Percentiles rank a stretch among this genome's conserved stretches.
Conservation (phyloP, 2,329 filamentous ascomycete genomes). For the Herpotrichia juniperi region DNA sequence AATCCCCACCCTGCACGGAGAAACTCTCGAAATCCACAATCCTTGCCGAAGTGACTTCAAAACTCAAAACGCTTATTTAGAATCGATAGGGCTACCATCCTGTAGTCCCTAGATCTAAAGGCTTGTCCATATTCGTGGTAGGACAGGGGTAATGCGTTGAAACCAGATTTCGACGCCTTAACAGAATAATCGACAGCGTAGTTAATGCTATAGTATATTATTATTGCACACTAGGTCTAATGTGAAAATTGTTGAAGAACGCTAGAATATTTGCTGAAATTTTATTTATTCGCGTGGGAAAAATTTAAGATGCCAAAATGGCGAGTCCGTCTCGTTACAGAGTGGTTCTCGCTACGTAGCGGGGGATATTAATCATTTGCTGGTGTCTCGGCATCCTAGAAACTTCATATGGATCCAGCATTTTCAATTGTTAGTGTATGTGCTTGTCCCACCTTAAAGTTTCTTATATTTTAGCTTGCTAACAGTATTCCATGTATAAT, state of each 20-base stretch:
- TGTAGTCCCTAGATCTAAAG: background rate
- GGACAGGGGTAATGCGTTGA: background rate
- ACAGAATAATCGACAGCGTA: background rate
- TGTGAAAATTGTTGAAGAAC: too few relatives aligned
- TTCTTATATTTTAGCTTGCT: too few relatives aligned
- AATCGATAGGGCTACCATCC: background rate
- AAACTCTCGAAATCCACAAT: too few relatives aligned
- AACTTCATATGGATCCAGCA: too few relatives aligned
- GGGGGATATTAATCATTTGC: background rate
- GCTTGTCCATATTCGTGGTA: background rate
- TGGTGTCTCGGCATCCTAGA: too few relatives aligned
- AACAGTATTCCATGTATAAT: too few relatives aligned
- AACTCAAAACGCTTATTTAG: too few relatives aligned
- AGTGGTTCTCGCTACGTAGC: constrained; percentile 3
- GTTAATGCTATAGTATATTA: background rate
- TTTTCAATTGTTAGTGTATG: too few relatives aligned
- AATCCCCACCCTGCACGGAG: too few relatives aligned
- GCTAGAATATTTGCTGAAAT: background rate
- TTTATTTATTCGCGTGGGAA: background rate
- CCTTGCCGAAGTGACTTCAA: too few relatives aligned
- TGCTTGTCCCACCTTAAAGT: too few relatives aligned
- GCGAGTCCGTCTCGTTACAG: background rate
- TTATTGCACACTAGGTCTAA: constrained; percentile 1
- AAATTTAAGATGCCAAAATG: background rate
- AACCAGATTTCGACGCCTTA: background rate